Conservation (phyloP, 768 basidiomycete species). For the Leucocoprinus leucothites region DNA sequence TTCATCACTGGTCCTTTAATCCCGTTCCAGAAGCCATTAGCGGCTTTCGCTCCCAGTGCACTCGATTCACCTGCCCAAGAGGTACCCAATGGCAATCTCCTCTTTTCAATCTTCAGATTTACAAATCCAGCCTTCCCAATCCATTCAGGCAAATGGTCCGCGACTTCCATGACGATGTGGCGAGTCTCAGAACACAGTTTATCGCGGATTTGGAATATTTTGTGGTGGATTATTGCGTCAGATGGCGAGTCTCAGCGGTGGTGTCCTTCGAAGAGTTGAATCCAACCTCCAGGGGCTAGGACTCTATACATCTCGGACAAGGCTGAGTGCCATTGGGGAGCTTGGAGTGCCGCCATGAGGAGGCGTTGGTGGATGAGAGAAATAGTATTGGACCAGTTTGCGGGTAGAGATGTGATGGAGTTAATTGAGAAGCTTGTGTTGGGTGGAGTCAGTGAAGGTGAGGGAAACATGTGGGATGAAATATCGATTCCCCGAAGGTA, state of each 20-base stretch:
- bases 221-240: not conserved
- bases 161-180: slow-evolving; percentile 3
- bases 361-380: slow-evolving; percentile 8
- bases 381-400: not conserved
- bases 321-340: slow-evolving; percentile 9
- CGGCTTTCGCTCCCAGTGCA: not conserved
- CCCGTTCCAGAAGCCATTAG: not conserved
- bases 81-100: not conserved
- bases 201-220: not conserved
- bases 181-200: not conserved
- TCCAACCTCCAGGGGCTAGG: slow-evolving; percentile 12
- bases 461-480: slow-evolving; percentile 18
- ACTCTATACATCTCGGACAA: slow-evolving; percentile 7
- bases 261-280: slow-evolving; percentile 11
- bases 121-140: slow-evolving; percentile 5
- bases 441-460: not conserved
- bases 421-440: not conserved
- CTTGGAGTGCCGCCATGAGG: not conserved
- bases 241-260: not conserved
- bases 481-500: slow-evolving; percentile 19
- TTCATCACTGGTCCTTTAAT: slow-evolving; percentile 10
- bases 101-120: not conserved
- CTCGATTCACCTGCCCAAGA: slow-evolving; percentile 3
- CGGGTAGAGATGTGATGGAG: slow-evolving; percentile 1
- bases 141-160: not conserved